Base-by-base conservation (phyloP, 176 grass and related monocot genomes). In the Phoenix dactylifera region DNA sequence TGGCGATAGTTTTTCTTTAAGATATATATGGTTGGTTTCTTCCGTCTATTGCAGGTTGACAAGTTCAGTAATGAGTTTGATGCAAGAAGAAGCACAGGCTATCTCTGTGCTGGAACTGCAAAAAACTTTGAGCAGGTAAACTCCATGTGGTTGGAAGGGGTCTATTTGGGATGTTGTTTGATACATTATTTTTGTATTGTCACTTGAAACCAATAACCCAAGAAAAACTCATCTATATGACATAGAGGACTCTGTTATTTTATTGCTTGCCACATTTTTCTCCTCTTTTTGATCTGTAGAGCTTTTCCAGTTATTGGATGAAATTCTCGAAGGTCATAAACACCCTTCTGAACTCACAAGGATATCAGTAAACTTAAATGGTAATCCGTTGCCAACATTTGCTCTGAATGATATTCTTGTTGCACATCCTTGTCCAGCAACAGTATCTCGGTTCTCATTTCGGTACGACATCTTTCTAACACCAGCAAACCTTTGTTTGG, bases 381-480 rank as follows among this genome's bases (percentile, higher is more conserved):
- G 78, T 23, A 48, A 59, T 64, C 69, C 68, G 30, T 10, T 87
- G 60, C 80, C 75, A 16, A 82, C 69, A 67, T 90, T 68, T 82
- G 92, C 92, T 60, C 58, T 97, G 54, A 97, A 97, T 73, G 92
- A 97, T 77, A 82, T 91, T 66, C 74, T 97, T 55, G 73, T 97
- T 55, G 85, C 84, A 29, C 87, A 97, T 72, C 83, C 92, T 20
- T 97, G 80, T 77, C 92, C 92, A 15, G 87, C 92, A 80, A 82
- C 62, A 64, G 92, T 97, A 14, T 91, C 92, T 5, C 92, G 92
- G 53, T 97, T 97, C 75, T 97, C 92, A 74, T 91, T 97, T 69
- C 85, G 92, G 92, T 91, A 72, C 22, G 22, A n/a, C 49, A 50
- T 44, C 22, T 60, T 30, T 35, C 26, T 28, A 60, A 32, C 24